These are phyloP conservation scores for Penicillium expansum DNA, from an alignment of 2,329 filamentous ascomycete species.

Conservation along the genomic window DNA sequence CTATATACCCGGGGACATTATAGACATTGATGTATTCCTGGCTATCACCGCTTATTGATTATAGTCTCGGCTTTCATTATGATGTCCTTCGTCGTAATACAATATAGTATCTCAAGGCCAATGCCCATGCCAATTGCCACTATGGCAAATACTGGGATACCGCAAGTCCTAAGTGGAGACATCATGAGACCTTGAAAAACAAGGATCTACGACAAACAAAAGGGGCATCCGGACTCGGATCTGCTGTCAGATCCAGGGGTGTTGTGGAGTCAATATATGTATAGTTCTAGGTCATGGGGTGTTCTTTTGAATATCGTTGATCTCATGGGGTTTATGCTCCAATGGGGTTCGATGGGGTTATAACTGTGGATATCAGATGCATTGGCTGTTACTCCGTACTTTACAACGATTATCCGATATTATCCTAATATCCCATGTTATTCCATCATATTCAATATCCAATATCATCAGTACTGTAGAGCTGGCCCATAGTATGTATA, in stretches of 20 bases:
- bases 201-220: constrained; percentile 8
- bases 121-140: not conserved
- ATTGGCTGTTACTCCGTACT: not conserved
- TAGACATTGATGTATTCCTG: not conserved
- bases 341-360: not conserved
- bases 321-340: not conserved
- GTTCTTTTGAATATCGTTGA: not conserved
- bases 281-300: not conserved
- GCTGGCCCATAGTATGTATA: not conserved
- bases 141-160: not conserved
- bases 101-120: not conserved
- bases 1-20: not conserved
- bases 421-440: not conserved
- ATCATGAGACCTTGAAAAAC: constrained; percentile 30
- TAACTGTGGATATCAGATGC: not conserved
- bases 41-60: too few species aligned
- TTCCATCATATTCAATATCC: not conserved
- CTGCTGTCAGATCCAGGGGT: constrained; percentile 27
- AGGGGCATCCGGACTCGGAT: constrained; percentile 7
- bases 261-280: not conserved
- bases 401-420: not conserved
- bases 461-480: not conserved
- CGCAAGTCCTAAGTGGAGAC: constrained; percentile 9
- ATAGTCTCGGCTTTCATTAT: not conserved
- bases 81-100: not conserved